Base-by-base conservation (phyloP, 1,284 basidiomycete genomes). In the Neotropicomus parvogracilis region DNA sequence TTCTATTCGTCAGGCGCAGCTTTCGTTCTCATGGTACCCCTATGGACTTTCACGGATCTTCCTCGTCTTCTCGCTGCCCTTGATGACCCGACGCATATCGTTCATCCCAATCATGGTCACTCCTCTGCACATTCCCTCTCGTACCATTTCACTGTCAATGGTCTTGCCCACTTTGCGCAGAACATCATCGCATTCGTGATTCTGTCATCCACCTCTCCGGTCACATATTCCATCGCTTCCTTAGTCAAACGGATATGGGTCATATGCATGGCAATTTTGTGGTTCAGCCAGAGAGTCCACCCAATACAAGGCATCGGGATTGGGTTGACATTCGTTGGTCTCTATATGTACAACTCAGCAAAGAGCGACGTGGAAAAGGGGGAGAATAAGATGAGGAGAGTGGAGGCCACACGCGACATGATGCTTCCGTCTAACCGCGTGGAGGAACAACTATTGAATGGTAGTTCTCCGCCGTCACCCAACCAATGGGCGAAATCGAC, bases 171-270 rank as follows among this genome's bases (percentile, higher is more conserved):
- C 70, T 99, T 97, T 67, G 85, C 84, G 1, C 97, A 99, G 70
- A 98, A 94, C 74, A 86, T 99, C 62, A 88, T 99, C 57, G 97
- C 97, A 17, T 99, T 99, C 71, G 80, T 94, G 58, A 93, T 99
- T 59, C 83, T 99, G 21, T 85, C 92, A 2, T 90, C 91, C 29
- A 97, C 95, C 1, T 98, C 95, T 8, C 97, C 95, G 6, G 97
- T 99, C 51, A 99, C 97, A 1, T 99, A 99, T 73, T 95, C 91
- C 40, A 98, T 99, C 66, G 97, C 95, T 1, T 95, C 91, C 11
- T 82, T 99, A 58, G 85, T 98, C 73, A 99, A 99, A 73, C 89
- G 97, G 27, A 94, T 99, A 48, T 93, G 89, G 38, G 97, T 99
- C 59, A 99, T 99, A 62, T 94, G 93, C 70, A 86, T 98, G 56